Evolutionary conservation across 2,329 filamentous ascomycete genomes (phyloP).

Genomic region (Teratosphaeriaceae sp.): DNA sequence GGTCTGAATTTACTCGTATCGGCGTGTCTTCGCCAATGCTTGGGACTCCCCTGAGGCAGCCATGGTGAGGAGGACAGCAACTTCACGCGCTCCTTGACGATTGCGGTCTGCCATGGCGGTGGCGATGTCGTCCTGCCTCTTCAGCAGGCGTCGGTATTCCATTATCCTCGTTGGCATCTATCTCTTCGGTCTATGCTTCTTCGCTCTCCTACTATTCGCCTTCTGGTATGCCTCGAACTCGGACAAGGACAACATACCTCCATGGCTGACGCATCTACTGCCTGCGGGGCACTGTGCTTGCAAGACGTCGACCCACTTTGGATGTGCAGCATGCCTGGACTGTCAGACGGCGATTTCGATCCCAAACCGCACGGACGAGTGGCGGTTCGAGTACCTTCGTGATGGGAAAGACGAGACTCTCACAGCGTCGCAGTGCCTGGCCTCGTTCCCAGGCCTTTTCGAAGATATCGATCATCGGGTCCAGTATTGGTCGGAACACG

Average conservation of each 20-base stretch:
- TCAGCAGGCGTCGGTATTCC: too few relatives aligned
- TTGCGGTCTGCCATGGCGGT: too few relatives aligned
- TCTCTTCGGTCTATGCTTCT: too few relatives aligned
- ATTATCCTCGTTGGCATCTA: too few relatives aligned
- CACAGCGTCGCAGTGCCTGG: constrained; percentile 22
- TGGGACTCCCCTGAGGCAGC: too few relatives aligned
- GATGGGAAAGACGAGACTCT: constrained; percentile 8
- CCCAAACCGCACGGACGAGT: neutral
- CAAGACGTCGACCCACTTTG: constrained; percentile 6
- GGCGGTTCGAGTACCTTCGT: neutral
- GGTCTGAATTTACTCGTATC: too few relatives aligned
- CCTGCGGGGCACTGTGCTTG: constrained; percentile 10
- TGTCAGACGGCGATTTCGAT: neutral
- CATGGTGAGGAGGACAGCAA: too few relatives aligned
- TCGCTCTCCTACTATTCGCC: too few relatives aligned
- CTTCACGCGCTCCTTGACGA: too few relatives aligned
- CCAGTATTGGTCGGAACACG: constrained; percentile 20
- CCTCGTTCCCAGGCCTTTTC: constrained; percentile 27
- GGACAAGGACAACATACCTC: constrained; percentile 6
- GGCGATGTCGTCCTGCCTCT: too few relatives aligned
- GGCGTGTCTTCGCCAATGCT: too few relatives aligned
- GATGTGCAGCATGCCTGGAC: constrained; percentile 6
- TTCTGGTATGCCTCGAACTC: constrained; percentile 10
- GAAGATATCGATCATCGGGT: constrained; percentile 26
- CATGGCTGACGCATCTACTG: constrained; percentile 6